These are phyloP conservation scores for Hibiscus trionum DNA, from an alignment of 345 rosid species.

Conservation along the genomic window DNA sequence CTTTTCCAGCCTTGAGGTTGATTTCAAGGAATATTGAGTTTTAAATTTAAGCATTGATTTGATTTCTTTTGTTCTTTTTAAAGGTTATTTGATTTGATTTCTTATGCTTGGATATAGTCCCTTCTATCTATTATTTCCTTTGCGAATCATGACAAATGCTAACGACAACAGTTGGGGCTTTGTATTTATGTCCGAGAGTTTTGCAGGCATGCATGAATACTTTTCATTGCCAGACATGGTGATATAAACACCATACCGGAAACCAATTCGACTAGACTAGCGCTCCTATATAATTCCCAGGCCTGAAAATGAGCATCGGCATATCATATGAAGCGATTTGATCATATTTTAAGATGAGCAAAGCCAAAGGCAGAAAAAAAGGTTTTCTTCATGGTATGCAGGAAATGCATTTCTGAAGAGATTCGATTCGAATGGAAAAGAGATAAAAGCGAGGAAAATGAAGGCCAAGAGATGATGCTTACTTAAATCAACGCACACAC, in stretches of 20 bases:
- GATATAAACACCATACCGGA: no score
- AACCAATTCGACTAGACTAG: no score
- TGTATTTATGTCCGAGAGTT: background rate
- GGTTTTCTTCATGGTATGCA: background rate
- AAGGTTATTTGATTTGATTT: background rate
- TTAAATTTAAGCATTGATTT: background rate
- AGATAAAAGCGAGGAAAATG: no score
- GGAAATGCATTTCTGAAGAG: background rate
- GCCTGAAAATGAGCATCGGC: background rate
- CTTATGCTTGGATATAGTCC: background rate
- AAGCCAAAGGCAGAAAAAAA: no score
- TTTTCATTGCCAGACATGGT: no score
- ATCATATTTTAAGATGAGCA: no score
- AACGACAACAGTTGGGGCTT: background rate
- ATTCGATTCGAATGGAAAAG: no score
- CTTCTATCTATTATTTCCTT: background rate
- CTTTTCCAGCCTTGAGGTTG: background rate
- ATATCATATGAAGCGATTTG: no score
- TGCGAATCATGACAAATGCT: background rate
- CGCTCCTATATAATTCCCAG: no score
- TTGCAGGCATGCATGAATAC: background rate
- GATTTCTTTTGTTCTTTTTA: background rate
- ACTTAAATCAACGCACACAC: background rate
- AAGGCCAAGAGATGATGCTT: no score
- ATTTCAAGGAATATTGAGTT: background rate